Conservation (phyloP, 306 rosid genomes). For the Rubus idaeus region DNA sequence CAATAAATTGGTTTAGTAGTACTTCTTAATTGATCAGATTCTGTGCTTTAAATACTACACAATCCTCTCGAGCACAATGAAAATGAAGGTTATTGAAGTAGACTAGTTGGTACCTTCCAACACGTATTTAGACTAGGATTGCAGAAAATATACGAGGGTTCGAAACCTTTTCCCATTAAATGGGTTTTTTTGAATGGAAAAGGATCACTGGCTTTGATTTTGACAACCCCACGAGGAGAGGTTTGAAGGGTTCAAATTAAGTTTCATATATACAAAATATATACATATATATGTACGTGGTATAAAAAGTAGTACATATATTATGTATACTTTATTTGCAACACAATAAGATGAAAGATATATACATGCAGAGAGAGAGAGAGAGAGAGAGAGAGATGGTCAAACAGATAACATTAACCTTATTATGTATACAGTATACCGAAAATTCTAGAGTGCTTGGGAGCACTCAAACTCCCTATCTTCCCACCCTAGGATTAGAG, state of each 20-base stretch:
- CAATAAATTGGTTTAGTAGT: neutral
- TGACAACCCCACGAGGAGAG: constrained; percentile 16
- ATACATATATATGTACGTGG: neutral
- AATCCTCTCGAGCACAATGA: constrained; percentile 10
- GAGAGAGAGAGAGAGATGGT: neutral
- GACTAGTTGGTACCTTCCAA: constrained; percentile 22
- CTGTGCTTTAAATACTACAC: constrained; percentile 28
- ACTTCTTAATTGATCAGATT: neutral
- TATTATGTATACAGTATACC: too few species aligned
- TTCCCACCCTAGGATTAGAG: too few species aligned
- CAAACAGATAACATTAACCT: neutral
- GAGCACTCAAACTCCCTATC: too few species aligned
- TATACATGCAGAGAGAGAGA: neutral
- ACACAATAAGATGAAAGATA: neutral
- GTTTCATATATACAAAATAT: neutral
- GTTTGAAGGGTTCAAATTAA: constrained; percentile 14
- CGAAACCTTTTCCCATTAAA: neutral
- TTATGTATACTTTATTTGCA: neutral
- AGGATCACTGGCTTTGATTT: neutral
- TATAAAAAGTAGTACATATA: neutral
- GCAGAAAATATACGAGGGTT: constrained; percentile 21
- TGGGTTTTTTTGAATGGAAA: constrained; percentile 3
- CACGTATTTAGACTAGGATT: constrained; percentile 26
- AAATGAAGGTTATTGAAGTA: neutral
- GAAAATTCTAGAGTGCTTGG: too few species aligned